These are phyloP conservation scores for Aspergillus novofumigatus DNA, from an alignment of 2,329 filamentous ascomycete genomes.

Conservation along the genomic window DNA sequence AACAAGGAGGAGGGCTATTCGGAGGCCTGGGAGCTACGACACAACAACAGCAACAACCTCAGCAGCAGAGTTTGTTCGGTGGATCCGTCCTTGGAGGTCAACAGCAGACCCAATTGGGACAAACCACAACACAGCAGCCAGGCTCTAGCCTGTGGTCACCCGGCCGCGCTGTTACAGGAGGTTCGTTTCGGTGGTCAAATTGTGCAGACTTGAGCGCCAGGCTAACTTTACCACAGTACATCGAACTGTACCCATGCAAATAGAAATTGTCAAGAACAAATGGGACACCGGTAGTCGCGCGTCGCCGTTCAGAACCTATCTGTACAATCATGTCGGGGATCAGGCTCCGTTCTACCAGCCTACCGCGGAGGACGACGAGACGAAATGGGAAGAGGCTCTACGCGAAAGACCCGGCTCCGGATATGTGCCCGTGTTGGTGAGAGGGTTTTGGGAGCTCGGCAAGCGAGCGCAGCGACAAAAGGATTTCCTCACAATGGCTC, in stretches of 20 bases:
- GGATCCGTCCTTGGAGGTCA: conserved; percentile 24
- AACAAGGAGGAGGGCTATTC: conserved; percentile 40
- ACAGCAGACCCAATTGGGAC: conserved; percentile 40
- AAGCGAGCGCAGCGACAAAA: conserved; percentile 56
- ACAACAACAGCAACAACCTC: conserved; percentile 42
- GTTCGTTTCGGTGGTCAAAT: conserved; percentile 13
- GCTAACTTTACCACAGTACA: conserved; percentile 42
- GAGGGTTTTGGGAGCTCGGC: conserved; percentile 57
- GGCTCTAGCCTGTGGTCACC: conserved; percentile 43
- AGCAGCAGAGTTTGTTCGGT: conserved; percentile 24
- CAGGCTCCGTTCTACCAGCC: conserved; percentile 60
- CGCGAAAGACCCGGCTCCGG: conserved; percentile 54
- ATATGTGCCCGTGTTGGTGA: conserved; percentile 57
- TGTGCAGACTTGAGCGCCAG: conserved; percentile 1
- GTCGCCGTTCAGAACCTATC: conserved; percentile 57
- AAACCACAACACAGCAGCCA: conserved; percentile 34
- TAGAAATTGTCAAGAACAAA: conserved; percentile 57
- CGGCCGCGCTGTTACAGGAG: conserved; percentile 40
- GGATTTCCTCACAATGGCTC: conserved; percentile 54
- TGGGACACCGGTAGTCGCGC: conserved; percentile 53
- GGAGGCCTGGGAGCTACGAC: conserved; percentile 30
- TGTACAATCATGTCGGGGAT: conserved; percentile 61
- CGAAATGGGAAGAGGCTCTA: conserved; percentile 62
- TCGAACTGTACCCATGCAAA: conserved; percentile 58
- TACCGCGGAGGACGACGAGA: conserved; percentile 53